A percentile compares a stretch with the other conserved stretches of the same genome.
phyloP scores from a whole-genome alignment of 768 basidiomycete genomes.

The Tricholoma hemisulphureum region DNA sequence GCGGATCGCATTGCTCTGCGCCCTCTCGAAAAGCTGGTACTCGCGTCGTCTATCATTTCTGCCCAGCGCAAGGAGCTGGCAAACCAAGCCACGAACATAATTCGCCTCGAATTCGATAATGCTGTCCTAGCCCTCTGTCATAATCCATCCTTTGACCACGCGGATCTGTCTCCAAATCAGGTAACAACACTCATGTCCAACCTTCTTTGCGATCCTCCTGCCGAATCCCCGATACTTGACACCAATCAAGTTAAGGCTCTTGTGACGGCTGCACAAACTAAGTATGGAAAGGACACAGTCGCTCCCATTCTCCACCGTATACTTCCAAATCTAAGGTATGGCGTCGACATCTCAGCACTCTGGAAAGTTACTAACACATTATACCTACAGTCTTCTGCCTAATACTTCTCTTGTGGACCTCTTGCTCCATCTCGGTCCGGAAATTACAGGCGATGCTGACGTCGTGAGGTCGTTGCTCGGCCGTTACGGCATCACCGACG shows the following conservation, averaged over 20 bases:
- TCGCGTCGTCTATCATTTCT: conserved; percentile 72
- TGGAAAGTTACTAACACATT: background rate
- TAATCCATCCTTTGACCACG: conserved; percentile 78
- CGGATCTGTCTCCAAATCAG: conserved; percentile 71
- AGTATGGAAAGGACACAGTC: conserved; percentile 76
- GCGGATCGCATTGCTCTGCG: conserved; percentile 78
- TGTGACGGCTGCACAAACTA: conserved; percentile 70
- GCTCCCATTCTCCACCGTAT: conserved; percentile 73
- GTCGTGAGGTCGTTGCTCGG: conserved; percentile 64
- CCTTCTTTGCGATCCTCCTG: conserved; percentile 67
- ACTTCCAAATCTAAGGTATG: conserved; percentile 71
- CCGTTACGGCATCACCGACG: conserved; percentile 74
- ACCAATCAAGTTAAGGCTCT: conserved; percentile 71
- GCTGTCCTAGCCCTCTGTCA: conserved; percentile 75
- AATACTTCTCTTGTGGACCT: conserved; percentile 72
- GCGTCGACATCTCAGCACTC: conserved; percentile 1
- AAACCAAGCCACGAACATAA: conserved; percentile 64
- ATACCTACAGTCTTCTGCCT: conserved; percentile 52
- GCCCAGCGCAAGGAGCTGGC: conserved; percentile 56
- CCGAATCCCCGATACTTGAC: conserved; percentile 71
- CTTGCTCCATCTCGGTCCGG: conserved; percentile 74
- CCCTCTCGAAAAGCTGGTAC: conserved; percentile 75
- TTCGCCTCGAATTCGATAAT: conserved; percentile 78
- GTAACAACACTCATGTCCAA: conserved; percentile 79
- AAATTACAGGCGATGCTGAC: conserved; percentile 74